These are phyloP conservation scores for Aspergillus candidus DNA, from an alignment of 2,329 filamentous ascomycete species.

Conservation along the genomic window DNA sequence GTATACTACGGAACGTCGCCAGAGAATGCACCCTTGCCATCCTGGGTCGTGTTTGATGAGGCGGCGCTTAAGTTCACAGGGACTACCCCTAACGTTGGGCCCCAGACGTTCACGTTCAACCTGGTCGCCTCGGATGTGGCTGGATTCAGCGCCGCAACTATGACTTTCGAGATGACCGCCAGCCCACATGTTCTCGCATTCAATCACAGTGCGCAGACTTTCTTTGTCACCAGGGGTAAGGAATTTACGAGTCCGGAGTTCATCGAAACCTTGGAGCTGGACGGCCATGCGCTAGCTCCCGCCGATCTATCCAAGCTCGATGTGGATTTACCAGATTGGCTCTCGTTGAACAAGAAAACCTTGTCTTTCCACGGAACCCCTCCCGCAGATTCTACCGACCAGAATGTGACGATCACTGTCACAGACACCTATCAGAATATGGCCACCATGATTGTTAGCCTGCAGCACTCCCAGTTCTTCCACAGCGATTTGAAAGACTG, in stretches of 20 bases:
- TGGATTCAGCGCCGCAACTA: slow-evolving; percentile 64
- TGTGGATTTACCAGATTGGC: slow-evolving; percentile 60
- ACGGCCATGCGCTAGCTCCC: slow-evolving; percentile 47
- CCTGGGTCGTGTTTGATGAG: slow-evolving; percentile 74
- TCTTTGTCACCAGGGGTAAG: slow-evolving; percentile 53
- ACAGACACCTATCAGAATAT: slow-evolving; percentile 55
- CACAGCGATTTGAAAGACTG: slow-evolving; percentile 39
- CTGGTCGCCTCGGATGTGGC: slow-evolving; percentile 72
- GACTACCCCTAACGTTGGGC: slow-evolving; percentile 60
- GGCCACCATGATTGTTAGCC: slow-evolving; percentile 51
- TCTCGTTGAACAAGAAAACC: slow-evolving; percentile 57
- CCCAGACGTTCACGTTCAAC: slow-evolving; percentile 65
- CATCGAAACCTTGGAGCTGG: slow-evolving; percentile 49
- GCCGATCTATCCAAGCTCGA: slow-evolving; percentile 49
- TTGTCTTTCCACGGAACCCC: slow-evolving; percentile 61
- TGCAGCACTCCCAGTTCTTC: slow-evolving; percentile 43
- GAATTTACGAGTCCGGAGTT: slow-evolving; percentile 51
- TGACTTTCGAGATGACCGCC: slow-evolving; percentile 66
- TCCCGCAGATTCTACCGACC: slow-evolving; percentile 51
- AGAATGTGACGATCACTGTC: slow-evolving; percentile 58
- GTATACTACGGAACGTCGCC: slow-evolving; percentile 70
- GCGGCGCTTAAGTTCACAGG: slow-evolving; percentile 62
- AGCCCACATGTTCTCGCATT: slow-evolving; percentile 65
- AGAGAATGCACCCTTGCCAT: slow-evolving; percentile 75
- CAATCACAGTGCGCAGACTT: slow-evolving; percentile 48